Evolutionary conservation across 768 basidiomycete species (phyloP), one percentile per base, ranked within the genome.

Genomic region (Suillus cothurnatus): DNA sequence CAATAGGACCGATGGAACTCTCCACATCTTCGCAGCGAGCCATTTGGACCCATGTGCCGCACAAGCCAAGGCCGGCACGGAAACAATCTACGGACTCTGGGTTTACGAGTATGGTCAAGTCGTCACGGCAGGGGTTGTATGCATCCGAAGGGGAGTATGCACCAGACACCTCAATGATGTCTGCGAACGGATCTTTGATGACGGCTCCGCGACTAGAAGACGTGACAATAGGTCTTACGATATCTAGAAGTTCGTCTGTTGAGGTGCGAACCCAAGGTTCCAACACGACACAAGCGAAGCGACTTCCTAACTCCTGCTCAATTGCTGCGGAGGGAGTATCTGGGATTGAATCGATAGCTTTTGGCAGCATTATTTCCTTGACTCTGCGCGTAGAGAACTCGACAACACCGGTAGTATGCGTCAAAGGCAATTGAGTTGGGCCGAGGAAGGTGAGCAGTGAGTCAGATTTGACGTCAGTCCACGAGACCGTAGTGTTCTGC

Each of bases 301-400:
- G 71, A 21, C 71, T 68, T 32, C 74, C 78, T 28, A 89, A 73
- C 34, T 76, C 81, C 32, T 75, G 74, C 70, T 88, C 85, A 31
- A 86, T 78, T 3, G 75, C 57, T 19, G 66, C 56, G 3, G 56
- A 50, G 6, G 36, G 15, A 31, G 21, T 4, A 21, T 49, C 49
- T 61, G 36, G 26, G 55, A 39, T 55, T 59, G 55, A 34, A 4
- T n/a, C n/a, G 45, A 34, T 62, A 65, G 68, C 31, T 31, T 73
- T 74, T 1, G 84, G 84, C 2, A 76, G 68, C 6, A 78, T 68
- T 63, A 88, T 74, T 2, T 80, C 71, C 58, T 81, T 82, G 73
- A 93, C 81, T 52, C 81, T 80, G 34, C 91, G 81, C 59, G 88
- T 83, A 4, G 88, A 88, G 45, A 78, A 79, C 73, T 93, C 91